phyloP scores from a whole-genome alignment of 805 yeast species.

The Dipodascus albidus region DNA sequence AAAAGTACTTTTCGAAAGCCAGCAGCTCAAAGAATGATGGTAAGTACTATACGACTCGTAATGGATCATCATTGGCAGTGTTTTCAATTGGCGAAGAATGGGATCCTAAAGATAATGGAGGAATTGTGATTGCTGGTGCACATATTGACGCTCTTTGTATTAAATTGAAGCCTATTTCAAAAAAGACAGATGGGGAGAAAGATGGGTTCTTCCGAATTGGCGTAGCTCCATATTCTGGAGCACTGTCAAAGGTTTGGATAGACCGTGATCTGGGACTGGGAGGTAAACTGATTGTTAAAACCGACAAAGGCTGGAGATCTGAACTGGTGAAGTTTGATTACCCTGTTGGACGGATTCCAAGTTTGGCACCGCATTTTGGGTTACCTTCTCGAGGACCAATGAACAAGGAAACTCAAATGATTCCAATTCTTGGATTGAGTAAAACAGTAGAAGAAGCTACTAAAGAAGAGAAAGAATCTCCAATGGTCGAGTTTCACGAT shows the following conservation, averaged over 20 bases:
- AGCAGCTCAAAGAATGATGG: neutral
- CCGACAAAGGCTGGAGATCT: slow-evolving; percentile 23
- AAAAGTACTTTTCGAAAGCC: slow-evolving; percentile 30
- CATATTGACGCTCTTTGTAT: slow-evolving; percentile 67
- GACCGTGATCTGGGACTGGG: slow-evolving; percentile 82
- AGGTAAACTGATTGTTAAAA: slow-evolving; percentile 55
- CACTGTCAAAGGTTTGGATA: slow-evolving; percentile 44
- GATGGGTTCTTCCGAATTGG: slow-evolving; percentile 75
- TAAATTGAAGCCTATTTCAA: slow-evolving; percentile 61
- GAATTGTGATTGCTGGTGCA: slow-evolving; percentile 61
- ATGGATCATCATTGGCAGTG: slow-evolving; percentile 58
- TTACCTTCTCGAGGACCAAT: slow-evolving; percentile 55
- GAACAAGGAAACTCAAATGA: slow-evolving; percentile 69
- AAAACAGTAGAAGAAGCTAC: slow-evolving; percentile 31
- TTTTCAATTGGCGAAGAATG: slow-evolving; percentile 60
- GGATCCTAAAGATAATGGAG: slow-evolving; percentile 36
- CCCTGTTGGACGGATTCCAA: slow-evolving; percentile 64
- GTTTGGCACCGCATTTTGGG: slow-evolving; percentile 84
- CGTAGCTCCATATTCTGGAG: slow-evolving; percentile 74
- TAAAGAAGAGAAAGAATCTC: slow-evolving; percentile 54
- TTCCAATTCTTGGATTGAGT: slow-evolving; percentile 46
- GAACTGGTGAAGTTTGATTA: slow-evolving; percentile 29
- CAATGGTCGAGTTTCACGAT: slow-evolving; percentile 58
- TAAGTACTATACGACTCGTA: slow-evolving; percentile 44
- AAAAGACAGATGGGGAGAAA: slow-evolving; percentile 33